Evolutionary conservation across 1,284 basidiomycete species (phyloP).

Genomic region (Ustilago tritici): DNA sequence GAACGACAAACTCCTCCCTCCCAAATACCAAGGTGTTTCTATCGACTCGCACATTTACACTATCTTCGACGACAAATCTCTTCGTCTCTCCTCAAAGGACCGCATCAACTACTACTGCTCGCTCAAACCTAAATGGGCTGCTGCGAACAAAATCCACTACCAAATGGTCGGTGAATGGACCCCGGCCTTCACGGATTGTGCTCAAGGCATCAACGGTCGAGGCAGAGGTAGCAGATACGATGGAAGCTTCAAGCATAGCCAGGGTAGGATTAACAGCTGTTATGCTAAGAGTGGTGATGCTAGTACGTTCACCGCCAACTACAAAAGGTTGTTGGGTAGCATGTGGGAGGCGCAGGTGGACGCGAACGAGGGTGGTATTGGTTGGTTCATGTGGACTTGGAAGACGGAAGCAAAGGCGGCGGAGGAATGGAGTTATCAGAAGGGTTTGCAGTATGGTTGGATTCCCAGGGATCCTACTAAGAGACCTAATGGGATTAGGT

Average conservation of each 20-base stretch:
- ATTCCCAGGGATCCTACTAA: conserved; percentile 56
- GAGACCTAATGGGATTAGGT: conserved; percentile 38
- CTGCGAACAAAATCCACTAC: conserved; percentile 56
- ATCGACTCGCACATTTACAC: conserved; percentile 75
- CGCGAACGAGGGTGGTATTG: conserved; percentile 71
- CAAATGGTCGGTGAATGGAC: conserved; percentile 69
- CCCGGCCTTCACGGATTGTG: conserved; percentile 83
- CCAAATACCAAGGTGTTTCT: conserved; percentile 76
- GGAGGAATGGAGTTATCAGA: conserved; percentile 68
- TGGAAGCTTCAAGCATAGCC: conserved; percentile 73
- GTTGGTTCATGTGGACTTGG: conserved; percentile 89
- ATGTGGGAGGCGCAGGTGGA: conserved; percentile 83
- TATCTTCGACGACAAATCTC: conserved; percentile 54
- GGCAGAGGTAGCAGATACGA: conserved; percentile 82
- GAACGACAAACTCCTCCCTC: conserved; percentile 77
- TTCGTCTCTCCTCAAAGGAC: conserved; percentile 42
- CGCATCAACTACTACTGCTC: conserved; percentile 61
- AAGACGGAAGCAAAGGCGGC: conserved; percentile 73
- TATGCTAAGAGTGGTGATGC: conserved; percentile 78
- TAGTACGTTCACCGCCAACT: conserved; percentile 79
- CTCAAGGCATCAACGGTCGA: conserved; percentile 78
- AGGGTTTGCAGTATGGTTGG: conserved; percentile 65
- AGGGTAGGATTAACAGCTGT: conserved; percentile 77
- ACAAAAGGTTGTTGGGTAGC: conserved; percentile 84
- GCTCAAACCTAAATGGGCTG: conserved; percentile 51